Evolutionary conservation across 2,329 filamentous ascomycete genomes (phyloP).

Genomic region (Biscogniauxia mediterranea): DNA sequence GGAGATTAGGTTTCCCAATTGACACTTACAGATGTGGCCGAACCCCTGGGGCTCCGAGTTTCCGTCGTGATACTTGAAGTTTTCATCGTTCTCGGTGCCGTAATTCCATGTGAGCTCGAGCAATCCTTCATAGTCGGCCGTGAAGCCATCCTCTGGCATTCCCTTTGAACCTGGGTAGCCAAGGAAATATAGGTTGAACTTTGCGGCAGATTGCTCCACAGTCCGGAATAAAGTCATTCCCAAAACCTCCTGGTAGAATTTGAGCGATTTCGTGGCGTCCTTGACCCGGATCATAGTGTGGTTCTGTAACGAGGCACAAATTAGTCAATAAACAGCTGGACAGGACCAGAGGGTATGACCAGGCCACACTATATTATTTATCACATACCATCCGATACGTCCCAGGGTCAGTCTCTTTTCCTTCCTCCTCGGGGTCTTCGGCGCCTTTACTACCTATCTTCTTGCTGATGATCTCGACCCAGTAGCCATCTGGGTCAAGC

Average conservation of each 20-base stretch:
- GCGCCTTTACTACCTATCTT: constrained; percentile 45
- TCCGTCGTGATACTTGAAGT: constrained; percentile 87
- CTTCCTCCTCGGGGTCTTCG: constrained; percentile 68
- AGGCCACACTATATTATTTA: not conserved
- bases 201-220: constrained; percentile 64
- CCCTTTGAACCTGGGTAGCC: constrained; percentile 67
- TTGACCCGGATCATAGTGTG: constrained; percentile 97
- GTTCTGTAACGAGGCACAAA: constrained; percentile 49
- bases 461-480: constrained; percentile 80
- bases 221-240: constrained; percentile 84
- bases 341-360: not conserved
- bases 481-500: constrained; percentile 83
- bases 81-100: constrained; percentile 79
- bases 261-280: constrained; percentile 68
- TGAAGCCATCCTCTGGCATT: constrained; percentile 51
- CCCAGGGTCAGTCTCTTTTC: constrained; percentile 68
- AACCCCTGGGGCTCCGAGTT: constrained; percentile 92
- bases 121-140: constrained; percentile 73
- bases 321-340: constrained; percentile 2
- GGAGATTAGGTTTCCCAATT: not conserved
- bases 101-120: constrained; percentile 88
- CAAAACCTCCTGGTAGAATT: constrained; percentile 81
- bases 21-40: constrained; percentile 77
- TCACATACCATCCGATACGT: constrained; percentile 69
- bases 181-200: constrained; percentile 92